phyloP scores from a whole-genome alignment of 2,329 filamentous ascomycete species.

The Cadophora gregata region DNA sequence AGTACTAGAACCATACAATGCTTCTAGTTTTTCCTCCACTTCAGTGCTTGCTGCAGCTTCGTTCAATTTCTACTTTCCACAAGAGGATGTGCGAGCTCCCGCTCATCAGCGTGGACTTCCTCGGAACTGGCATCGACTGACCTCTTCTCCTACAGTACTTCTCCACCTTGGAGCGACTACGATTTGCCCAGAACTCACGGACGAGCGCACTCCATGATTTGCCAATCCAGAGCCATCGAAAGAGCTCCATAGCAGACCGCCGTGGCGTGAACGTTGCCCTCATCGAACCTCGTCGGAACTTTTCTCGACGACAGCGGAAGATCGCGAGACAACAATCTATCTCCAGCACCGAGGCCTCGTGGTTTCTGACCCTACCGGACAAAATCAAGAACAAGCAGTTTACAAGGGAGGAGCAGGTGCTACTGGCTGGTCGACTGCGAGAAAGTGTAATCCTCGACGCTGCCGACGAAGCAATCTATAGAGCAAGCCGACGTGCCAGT shows the following conservation, averaged over 20 bases:
- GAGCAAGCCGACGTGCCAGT: slow-evolving; percentile 50
- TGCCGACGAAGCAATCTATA: slow-evolving; percentile 62
- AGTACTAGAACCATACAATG: slow-evolving; percentile 10
- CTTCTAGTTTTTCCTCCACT: slow-evolving; percentile 19
- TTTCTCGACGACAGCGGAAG: slow-evolving; percentile 39
- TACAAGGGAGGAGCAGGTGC: slow-evolving; percentile 71
- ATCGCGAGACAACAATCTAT: slow-evolving; percentile 44
- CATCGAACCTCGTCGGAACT: slow-evolving; percentile 37
- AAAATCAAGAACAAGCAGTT: slow-evolving; percentile 76
- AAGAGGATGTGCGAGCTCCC: slow-evolving; percentile 7
- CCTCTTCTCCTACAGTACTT: slow-evolving; percentile 62
- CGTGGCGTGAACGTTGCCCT: slow-evolving; percentile 38
- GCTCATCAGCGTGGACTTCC: slow-evolving; percentile 2
- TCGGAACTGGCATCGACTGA: slow-evolving; percentile 24
- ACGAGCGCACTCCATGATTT: slow-evolving; percentile 42
- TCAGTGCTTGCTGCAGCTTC: not conserved
- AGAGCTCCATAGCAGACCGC: slow-evolving; percentile 39
- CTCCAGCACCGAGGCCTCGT: slow-evolving; percentile 64
- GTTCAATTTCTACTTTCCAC: not conserved
- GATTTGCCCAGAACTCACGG: slow-evolving; percentile 61
- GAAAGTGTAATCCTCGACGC: slow-evolving; percentile 61
- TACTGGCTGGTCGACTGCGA: slow-evolving; percentile 59
- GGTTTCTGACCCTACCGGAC: slow-evolving; percentile 73
- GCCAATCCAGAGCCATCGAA: slow-evolving; percentile 39
- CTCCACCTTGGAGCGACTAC: slow-evolving; percentile 72